Evolutionary conservation across 495 filamentous ascomycete genomes (phyloP).

Genomic region (Aspergillus conjunctus): DNA sequence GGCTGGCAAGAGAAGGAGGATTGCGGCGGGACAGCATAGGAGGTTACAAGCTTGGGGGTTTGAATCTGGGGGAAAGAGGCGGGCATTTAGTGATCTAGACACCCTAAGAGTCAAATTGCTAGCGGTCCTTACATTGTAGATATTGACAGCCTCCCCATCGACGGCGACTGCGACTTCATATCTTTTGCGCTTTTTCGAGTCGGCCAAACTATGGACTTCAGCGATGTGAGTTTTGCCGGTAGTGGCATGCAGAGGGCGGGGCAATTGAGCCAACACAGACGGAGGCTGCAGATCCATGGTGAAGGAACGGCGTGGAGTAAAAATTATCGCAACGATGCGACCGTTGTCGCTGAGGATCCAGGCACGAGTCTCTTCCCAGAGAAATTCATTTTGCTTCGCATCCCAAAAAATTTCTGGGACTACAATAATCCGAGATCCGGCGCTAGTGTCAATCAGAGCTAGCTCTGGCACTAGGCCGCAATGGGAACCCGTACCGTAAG

Average conservation of each 20-base stretch:
- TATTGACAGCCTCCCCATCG: conserved; percentile 87
- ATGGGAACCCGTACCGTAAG: conserved; percentile 14
- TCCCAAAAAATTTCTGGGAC: conserved; percentile 50
- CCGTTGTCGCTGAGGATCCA: conserved; percentile 24
- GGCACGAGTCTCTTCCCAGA: conserved; percentile 22
- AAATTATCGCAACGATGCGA: conserved; percentile 13
- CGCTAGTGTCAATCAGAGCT: neutral
- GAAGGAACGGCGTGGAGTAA: conserved; percentile 18
- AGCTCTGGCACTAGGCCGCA: neutral
- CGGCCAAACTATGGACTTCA: conserved; percentile 71
- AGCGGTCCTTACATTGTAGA: conserved; percentile 75
- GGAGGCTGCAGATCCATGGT: conserved; percentile 50
- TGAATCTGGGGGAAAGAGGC: conserved; percentile 59
- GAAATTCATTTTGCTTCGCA: conserved; percentile 34
- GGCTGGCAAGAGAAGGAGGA: conserved; percentile 76
- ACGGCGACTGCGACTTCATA: conserved; percentile 82
- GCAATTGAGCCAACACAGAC: conserved; percentile 65
- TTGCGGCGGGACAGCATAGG: conserved; percentile 83
- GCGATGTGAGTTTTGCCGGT: conserved; percentile 62
- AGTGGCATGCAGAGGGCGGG: conserved; percentile 61
- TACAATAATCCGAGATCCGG: conserved; percentile 34
- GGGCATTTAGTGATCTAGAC: neutral
- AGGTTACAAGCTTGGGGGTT: conserved; percentile 76
- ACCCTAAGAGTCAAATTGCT: neutral
- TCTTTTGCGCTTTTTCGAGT: conserved; percentile 81